phyloP scores from a whole-genome alignment of 306 rosid genomes.

The Castanea crenata region DNA sequence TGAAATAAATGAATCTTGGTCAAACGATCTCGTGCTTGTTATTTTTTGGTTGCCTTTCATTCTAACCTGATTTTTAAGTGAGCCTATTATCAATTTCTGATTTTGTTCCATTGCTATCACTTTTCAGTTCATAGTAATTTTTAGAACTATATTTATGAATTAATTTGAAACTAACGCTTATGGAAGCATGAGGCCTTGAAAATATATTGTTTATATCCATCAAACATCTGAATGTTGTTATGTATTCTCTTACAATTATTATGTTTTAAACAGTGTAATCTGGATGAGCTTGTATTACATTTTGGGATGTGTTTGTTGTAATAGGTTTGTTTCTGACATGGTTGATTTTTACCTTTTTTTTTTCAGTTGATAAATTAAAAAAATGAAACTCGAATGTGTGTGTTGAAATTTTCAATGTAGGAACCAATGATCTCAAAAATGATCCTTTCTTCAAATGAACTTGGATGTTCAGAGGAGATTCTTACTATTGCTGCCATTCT shows the following conservation, averaged over 20 bases:
- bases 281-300: neutral
- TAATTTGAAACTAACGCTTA: neutral
- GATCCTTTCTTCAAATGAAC: constrained; percentile 76
- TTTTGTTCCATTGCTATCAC: no score
- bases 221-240: neutral
- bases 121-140: neutral
- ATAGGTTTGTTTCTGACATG: neutral
- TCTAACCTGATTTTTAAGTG: neutral
- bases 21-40: neutral
- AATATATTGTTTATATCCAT: neutral
- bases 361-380: neutral
- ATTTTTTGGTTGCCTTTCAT: neutral
- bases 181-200: neutral
- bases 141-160: neutral
- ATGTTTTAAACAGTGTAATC: neutral
- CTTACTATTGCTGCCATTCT: constrained; percentile 84
- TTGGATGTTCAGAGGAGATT: constrained; percentile 94
- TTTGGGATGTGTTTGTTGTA: neutral
- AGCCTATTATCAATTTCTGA: neutral
- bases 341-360: neutral
- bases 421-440: constrained; percentile 96
- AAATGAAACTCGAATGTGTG: neutral
- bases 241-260: neutral
- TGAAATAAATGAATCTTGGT: neutral
- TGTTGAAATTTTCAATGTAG: constrained; percentile 29